Base-by-base conservation (phyloP, 2,329 filamentous ascomycete genomes). In the Hypoxylon sp. region DNA sequence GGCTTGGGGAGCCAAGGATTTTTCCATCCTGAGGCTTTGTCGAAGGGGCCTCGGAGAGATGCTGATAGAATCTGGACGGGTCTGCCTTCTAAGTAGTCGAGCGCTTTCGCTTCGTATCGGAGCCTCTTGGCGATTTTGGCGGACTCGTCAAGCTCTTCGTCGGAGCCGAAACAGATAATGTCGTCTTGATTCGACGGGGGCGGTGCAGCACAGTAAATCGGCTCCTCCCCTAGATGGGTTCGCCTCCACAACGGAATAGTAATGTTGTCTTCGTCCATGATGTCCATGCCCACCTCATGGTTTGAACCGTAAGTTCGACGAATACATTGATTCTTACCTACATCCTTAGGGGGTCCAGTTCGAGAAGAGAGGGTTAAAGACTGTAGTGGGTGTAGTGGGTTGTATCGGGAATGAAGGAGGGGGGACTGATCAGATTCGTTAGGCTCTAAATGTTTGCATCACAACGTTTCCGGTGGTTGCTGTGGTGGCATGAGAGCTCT, bases 11-110 rank as follows among this genome's bases (percentile, higher is more conserved):
- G 71, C 85, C 85, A 87, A 13, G 85, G 85, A 64, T 86, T 85
- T 30, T 73, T 70, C 84, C 84, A 87, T 20, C 82, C 82, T 1
- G 75, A 79, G 41, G 76, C 71, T 56, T 70, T 74, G 46, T 83
- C 80, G 67, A 91, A 90, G 0, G 89, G 90, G 0, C 89, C 90
- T 62, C 78, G 82, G 2, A 92, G 78, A 5, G 78, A 76, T 6
- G 89, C 85, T 11, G 90, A 89, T 2, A 88, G 73, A 2, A 93
- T 79, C 22, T 84, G 71, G 0, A 89, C 82, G 1, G 81, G 72
- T 28, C 81, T 77, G 0, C 89, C 90, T 6, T 80, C 76, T 37
- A 91, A 77, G 68, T 85, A 91, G 32, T 82, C 80, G 30, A 81
- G 77, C 1, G 86, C 89, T 11, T 89, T 83, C 0, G 79, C 75